Conservation (phyloP, 352 stramenopile species). For the Phytophthora meadii region DNA sequence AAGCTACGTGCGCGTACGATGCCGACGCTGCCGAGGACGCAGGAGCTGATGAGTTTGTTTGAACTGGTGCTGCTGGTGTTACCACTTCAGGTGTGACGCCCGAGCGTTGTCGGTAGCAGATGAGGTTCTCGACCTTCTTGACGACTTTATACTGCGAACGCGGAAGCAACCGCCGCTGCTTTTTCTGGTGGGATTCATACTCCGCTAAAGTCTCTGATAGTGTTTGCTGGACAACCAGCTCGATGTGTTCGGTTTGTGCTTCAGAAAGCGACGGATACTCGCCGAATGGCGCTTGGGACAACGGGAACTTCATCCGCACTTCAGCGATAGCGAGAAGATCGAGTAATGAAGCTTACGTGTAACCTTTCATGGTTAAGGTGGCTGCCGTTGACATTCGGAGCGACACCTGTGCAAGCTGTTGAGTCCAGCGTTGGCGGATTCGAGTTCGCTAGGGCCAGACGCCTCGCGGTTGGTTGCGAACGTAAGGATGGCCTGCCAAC, state of each 20-base stretch:
- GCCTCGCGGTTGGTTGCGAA: background rate
- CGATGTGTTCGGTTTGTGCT: conserved; percentile 23
- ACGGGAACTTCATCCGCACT: conserved; percentile 43
- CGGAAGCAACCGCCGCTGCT: conserved; percentile 25
- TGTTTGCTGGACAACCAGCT: conserved; percentile 23
- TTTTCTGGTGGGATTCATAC: conserved; percentile 33
- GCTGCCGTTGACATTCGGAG: conserved; percentile 22
- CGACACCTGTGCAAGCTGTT: conserved; percentile 24
- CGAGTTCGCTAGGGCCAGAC: conserved; percentile 11
- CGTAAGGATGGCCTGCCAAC: conserved; percentile 6
- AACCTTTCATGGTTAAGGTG: background rate
- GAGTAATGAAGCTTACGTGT: conserved; percentile 21
- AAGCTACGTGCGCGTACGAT: conserved; percentile 9
- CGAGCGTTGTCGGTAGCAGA: conserved; percentile 38
- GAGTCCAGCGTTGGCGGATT: conserved; percentile 13
- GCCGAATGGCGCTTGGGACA: conserved; percentile 34
- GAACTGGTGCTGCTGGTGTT: background rate
- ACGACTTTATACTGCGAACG: conserved; percentile 42
- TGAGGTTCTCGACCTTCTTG: conserved; percentile 46
- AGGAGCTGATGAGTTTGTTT: conserved; percentile 4
- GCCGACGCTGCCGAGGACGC: conserved; percentile 6
- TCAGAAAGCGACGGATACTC: conserved; percentile 19
- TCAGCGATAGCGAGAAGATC: conserved; percentile 19
- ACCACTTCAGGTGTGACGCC: conserved; percentile 1
- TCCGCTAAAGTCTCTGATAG: conserved; percentile 37